Percentiles rank a stretch among this genome's conserved stretches.
Evolutionary conservation across 2,329 filamentous ascomycete genomes (phyloP).

Genomic region (Beauveria australis): DNA sequence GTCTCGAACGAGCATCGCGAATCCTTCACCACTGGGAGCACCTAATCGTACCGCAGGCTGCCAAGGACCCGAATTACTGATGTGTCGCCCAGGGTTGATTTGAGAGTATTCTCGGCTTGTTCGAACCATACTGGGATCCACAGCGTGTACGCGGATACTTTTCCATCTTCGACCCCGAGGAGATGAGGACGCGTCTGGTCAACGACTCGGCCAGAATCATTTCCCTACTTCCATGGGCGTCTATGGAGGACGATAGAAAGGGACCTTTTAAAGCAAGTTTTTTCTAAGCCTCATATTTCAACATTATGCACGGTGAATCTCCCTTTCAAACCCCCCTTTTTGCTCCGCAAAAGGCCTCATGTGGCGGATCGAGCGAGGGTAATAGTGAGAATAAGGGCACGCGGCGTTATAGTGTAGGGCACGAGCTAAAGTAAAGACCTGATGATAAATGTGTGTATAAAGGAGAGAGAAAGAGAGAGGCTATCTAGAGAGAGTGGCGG

Average conservation of each 20-base stretch:
- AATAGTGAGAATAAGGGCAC: too few species aligned
- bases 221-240: background rate
- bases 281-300: background rate
- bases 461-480: too few species aligned
- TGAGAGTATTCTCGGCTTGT: slow-evolving; percentile 54
- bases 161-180: slow-evolving; percentile 55
- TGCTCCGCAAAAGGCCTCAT: background rate
- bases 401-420: too few species aligned
- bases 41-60: background rate
- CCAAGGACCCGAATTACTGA: background rate
- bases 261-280: background rate
- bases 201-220: background rate
- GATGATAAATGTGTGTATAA: too few species aligned
- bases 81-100: slow-evolving; percentile 36
- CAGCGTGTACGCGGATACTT: slow-evolving; percentile 47
- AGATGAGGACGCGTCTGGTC: slow-evolving; percentile 34
- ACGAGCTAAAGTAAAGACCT: too few species aligned
- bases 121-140: slow-evolving; percentile 57
- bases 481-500: too few species aligned
- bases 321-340: background rate
- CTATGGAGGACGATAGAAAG: background rate
- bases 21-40: background rate
- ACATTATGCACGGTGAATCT: background rate
- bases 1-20: background rate
- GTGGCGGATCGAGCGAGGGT: too few species aligned